These are phyloP conservation scores for Deakozyma indianensis DNA, from an alignment of 805 yeast genomes.

Conservation along the genomic window DNA sequence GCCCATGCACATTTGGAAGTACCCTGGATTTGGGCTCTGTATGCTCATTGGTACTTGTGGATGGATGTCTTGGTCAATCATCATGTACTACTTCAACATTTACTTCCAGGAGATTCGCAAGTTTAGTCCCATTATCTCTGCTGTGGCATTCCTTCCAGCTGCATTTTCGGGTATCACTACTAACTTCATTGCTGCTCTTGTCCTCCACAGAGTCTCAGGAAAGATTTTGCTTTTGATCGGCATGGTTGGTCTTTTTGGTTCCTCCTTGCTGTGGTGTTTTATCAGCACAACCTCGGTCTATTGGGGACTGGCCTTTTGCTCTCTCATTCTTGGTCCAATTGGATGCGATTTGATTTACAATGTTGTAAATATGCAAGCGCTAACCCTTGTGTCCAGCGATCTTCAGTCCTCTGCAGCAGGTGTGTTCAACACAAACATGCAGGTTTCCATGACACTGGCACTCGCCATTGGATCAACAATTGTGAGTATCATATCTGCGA, in stretches of 20 bases:
- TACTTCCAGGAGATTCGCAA: slow-evolving; percentile 29
- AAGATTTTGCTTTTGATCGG: slow-evolving; percentile 24
- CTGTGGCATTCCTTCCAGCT: slow-evolving; percentile 31
- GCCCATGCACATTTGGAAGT: slow-evolving; percentile 32
- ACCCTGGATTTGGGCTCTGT: slow-evolving; percentile 24
- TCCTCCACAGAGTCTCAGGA: slow-evolving; percentile 32
- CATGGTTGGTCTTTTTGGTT: slow-evolving; percentile 13
- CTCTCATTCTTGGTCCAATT: slow-evolving; percentile 25
- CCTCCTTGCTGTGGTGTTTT: slow-evolving; percentile 31
- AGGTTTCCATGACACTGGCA: slow-evolving; percentile 29
- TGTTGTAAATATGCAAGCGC: slow-evolving; percentile 29
- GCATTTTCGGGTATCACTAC: slow-evolving; percentile 29
- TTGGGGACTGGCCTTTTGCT: slow-evolving; percentile 34
- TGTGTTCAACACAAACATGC: slow-evolving; percentile 30
- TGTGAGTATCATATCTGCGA: background rate
- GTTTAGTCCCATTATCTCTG: slow-evolving; percentile 27
- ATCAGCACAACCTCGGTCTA: slow-evolving; percentile 22
- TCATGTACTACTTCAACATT: slow-evolving; percentile 27
- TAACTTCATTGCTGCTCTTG: slow-evolving; percentile 32
- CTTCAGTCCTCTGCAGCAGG: slow-evolving; percentile 36
- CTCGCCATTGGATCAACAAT: slow-evolving; percentile 16
- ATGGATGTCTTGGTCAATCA: slow-evolving; percentile 24
- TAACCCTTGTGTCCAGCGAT: slow-evolving; percentile 25
- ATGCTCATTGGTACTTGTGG: slow-evolving; percentile 25
- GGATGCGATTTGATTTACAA: slow-evolving; percentile 36